Evolutionary conservation across 208 protist genomes (phyloP), one percentile per base, ranked within the genome.

Genomic region (Leishmania turanica): DNA sequence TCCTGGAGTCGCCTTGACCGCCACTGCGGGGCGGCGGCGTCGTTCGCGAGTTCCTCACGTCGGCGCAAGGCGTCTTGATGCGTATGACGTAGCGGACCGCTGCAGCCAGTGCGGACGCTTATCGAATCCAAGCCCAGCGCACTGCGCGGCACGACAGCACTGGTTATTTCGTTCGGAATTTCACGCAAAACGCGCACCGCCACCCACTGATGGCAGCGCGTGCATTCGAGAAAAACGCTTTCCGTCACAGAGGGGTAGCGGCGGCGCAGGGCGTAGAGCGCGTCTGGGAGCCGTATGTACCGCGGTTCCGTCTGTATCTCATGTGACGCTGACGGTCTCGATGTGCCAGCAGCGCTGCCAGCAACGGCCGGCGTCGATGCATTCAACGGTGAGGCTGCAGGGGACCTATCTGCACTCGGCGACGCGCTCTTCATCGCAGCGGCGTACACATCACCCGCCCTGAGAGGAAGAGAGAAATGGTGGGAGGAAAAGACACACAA

Each of bases 121-220:
- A 84, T 78, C 27, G 70, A 31, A 37, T 79, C 84, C 21, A 81
- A 54, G 0, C 77, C 85, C 31, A 53, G 53, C 13, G 51, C 77
- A 70, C 81, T 79, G 27, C 17, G 27, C 1, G 78, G 53, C n/a
- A 84, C 85, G 42, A 27, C 51, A 24, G 60, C 82, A 1, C 68
- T 84, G 1, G n/a, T 24, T 15, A 91, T 72, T 60, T 90, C 91
- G 19, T 88, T 81, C 0, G 91, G 91, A 17, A 87, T 69, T 24
- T 51, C 40, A 27, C 47, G 72, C 31, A 87, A 73, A 31, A 96
- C 92, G 3, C 89, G 86, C 56, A 89, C 87, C 19, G 90, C 78
- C 4, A 95, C 87, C 92, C 93, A 97, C 72, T 93, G 90, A 82
- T 90, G 86, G 70, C 93, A 97, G 1, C 89, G 87, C 45, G 88